Base-by-base conservation (phyloP, 2,329 filamentous ascomycete genomes). In the Elsinoe necatrix region DNA sequence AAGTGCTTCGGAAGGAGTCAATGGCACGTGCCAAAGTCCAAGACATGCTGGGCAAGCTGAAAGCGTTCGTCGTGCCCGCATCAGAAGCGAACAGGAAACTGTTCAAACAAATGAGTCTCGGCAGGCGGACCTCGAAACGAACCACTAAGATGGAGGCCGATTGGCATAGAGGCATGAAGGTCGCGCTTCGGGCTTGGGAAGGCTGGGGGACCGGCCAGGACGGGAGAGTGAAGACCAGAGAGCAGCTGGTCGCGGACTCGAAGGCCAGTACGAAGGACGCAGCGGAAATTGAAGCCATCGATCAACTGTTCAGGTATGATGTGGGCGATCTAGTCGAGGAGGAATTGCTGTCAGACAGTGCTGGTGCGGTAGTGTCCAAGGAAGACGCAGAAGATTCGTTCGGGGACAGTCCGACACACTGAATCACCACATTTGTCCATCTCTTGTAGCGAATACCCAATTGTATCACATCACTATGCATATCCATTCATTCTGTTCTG, bases 221-320 rank as follows among this genome's bases (percentile, higher is more conserved):
- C 18, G 50, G 37, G 45, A 57, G 57, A 9, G 54, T 55, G 11
- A 63, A 62, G 58, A 65, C 63, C 4, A 60, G 62, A 9, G 50
- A 62, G 48, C 51, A 59, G 23, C 59, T 63, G n/a, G 54, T 63
- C 14, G 37, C 43, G 27, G 56, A 59, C 18, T 25, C 45, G 29
- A 56, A 51, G 31, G 35, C 27, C 11, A 48, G 50, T n/a, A 29
- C 8, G 31, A 52, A n/a, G 29, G 48, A 52, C 8, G 48, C 20
- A 7, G 18, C 18, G 4, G 60, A 59, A 4, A 58, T 47, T 4
- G 51, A 43, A 12, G 29, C 21, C n/a, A 41, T 43, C 31, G 60
- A 64, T 29, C 60, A 61, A 27, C 25, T 63, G 23, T 63, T 61
- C 16, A 47, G 59, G 21, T 64, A 58, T 57, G 48, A 64, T 2